These are phyloP conservation scores for Cryptococcus jaspeensis DNA, from an alignment of 1,284 basidiomycete genomes.

Conservation along the genomic window DNA sequence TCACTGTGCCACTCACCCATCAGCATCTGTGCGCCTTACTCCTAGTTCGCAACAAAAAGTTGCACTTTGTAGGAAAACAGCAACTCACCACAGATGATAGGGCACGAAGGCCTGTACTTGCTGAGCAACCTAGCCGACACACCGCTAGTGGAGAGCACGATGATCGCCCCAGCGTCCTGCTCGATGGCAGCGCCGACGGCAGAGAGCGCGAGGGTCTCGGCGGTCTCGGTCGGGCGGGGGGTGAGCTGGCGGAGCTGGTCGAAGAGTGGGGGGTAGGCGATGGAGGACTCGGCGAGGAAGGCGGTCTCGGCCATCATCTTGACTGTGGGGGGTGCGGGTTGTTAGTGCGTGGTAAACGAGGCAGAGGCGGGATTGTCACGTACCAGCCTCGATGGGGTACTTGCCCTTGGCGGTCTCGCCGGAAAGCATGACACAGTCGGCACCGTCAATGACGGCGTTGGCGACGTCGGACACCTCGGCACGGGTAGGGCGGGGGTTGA, in stretches of 20 bases:
- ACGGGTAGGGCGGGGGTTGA: conserved; percentile 94
- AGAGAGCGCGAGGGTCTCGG: conserved; percentile 89
- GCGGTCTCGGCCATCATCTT: conserved; percentile 99
- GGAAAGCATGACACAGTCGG: conserved; percentile 98
- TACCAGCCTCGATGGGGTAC: conserved; percentile 90
- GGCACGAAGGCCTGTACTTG: conserved; percentile 92
- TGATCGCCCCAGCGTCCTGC: conserved; percentile 88
- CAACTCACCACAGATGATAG: conserved; percentile 82
- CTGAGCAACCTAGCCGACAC: conserved; percentile 94
- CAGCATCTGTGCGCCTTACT: too few species aligned
- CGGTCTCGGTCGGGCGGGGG: conserved; percentile 82
- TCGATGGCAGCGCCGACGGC: conserved; percentile 92
- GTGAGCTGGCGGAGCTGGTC: conserved; percentile 80
- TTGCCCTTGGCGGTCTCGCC: conserved; percentile 95
- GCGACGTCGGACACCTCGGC: conserved; percentile 97
- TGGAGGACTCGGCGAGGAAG: conserved; percentile 86
- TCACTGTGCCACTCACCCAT: conserved; percentile 60
- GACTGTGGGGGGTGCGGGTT: conserved; percentile 55
- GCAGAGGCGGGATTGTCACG: too few species aligned
- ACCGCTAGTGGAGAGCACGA: conserved; percentile 95
- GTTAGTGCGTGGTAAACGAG: too few species aligned
- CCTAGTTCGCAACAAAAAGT: too few species aligned
- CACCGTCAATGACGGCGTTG: conserved; percentile 93
- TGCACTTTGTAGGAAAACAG: too few species aligned
- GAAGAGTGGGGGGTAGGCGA: conserved; percentile 88